Base-by-base conservation (phyloP, 2,329 filamentous ascomycete species). In the Exophiala sp. region DNA sequence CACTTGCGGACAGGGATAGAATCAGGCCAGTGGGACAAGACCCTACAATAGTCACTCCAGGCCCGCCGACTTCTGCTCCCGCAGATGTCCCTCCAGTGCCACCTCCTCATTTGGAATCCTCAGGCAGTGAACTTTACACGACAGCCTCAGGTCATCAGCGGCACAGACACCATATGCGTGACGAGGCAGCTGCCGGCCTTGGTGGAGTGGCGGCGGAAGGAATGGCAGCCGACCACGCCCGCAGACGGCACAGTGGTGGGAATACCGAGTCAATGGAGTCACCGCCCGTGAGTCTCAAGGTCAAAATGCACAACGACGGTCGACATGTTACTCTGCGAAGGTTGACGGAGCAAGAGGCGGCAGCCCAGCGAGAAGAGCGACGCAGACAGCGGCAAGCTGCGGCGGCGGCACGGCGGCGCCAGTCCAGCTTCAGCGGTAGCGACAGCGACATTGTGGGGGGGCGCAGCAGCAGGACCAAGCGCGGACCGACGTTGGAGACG, bases 261-360 rank as follows among this genome's bases (percentile, higher is more conserved):
- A 63, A 67, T 34, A 69, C 73, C 38, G 70, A 70, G 39, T 71
- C 72, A 53, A 66, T 74, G 23, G 71, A 70, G 19, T 79, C 77
- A 0, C 79, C 78, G n/a, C 78, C 79, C 2, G 78, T 82, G 40
- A 80, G 76, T 23, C 74, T 84, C 48, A 81, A 82, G 63, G 74
- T 83, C 35, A 81, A 81, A 61, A 80, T 82, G 74, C 79, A 82
- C 64, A 75, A 77, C 50, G 79, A 83, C 56, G 79, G 79, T 19
- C 73, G 79, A 6, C 77, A 81, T 59, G 79, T 84, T 29, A 84
- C 81, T 2, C 70, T 84, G 6, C 72, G 80, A 22, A 70, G 79
- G 10, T 67, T 84, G 21, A 80, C 78, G 9, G 77, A 81, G 59
- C 75, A 81, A 65, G 80, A 83, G 68, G 79, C 79, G 11, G 77